Evolutionary conservation across 768 basidiomycete genomes (phyloP).

Genomic region (Leccinum disarticulatum): DNA sequence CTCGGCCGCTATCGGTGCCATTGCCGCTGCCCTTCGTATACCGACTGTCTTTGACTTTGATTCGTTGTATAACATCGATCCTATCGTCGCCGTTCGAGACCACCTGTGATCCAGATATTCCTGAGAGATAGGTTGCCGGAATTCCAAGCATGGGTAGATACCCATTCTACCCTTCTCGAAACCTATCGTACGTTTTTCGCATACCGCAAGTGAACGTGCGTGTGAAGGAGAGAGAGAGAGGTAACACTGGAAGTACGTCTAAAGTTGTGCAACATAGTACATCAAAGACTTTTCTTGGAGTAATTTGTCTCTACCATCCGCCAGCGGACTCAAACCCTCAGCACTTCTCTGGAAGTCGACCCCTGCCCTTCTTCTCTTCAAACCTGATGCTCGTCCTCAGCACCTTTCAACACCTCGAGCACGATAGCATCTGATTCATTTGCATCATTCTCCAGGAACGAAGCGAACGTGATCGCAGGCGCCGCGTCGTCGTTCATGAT

Average conservation of each 20-base stretch:
- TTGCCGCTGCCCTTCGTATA: constrained; percentile 63
- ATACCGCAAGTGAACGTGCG: too few species aligned
- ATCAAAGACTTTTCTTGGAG: too few species aligned
- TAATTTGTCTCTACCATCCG: too few species aligned
- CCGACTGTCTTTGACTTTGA: constrained; percentile 80
- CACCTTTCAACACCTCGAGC: neutral
- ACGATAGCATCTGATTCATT: neutral
- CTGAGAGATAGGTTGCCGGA: constrained; percentile 63
- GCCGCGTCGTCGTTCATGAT: neutral
- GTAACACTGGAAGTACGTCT: too few species aligned
- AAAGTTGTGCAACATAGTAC: too few species aligned
- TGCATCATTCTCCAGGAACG: neutral
- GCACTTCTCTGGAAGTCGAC: too few species aligned
- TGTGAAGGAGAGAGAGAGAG: too few species aligned
- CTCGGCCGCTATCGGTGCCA: constrained; percentile 56
- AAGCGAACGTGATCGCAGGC: neutral
- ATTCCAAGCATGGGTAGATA: constrained; percentile 58
- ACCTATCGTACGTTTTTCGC: constrained; percentile 50
- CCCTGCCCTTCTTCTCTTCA: too few species aligned
- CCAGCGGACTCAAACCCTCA: too few species aligned
- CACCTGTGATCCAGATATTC: constrained; percentile 75
- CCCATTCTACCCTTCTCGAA: constrained; percentile 47
- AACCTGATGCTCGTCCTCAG: neutral
- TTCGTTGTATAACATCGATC: constrained; percentile 71
- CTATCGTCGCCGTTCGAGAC: constrained; percentile 61